Evolutionary conservation across 2,329 filamentous ascomycete species (phyloP), one percentile per base, ranked within the genome.

Genomic region (Monosporascus sp.): DNA sequence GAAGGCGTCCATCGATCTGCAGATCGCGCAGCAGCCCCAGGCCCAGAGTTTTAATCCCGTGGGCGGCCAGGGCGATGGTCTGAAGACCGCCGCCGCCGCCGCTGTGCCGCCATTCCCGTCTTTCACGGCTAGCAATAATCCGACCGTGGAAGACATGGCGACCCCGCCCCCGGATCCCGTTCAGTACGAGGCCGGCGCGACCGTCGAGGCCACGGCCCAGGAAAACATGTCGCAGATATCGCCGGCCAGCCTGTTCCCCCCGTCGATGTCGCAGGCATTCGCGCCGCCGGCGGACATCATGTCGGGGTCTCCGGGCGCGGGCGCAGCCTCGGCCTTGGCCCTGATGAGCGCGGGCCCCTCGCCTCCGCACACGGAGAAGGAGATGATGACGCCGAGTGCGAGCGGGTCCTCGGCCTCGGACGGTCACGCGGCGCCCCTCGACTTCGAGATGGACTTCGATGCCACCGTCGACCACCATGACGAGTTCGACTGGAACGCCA

Each of bases 1-100:
- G 57, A 95, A 96, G 73, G 90, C 90, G 8, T 85, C 89, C 52
- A 91, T 94, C 57, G 84, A 89, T 52, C 76, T 90, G 39, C 81
- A 72, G 49, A 59, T 60, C 11, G 60, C 62, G 15, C 67, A 70
- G 46, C 41, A 25, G 17, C 53, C 36, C 17, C 58, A 59, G 48
- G 49, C 45, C 22, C 51, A 44, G 11, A n/a, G 11, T 8, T 38
- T 31, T 18, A 22, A 20, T 15, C 6, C 38, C 11, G 38, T 14
- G 11, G 31, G 31, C 31, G 31, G 9, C 38, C 17, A n/a, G 38
- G 20, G 20, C 14, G 41, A 20, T 46, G 7, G 24, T 8, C 42
- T 3, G 2, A 70, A 65, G 47, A 61, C 67, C 17, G 62, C 65
- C 5, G 67, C 65, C 15, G 62, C 67, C 20, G 64, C 65, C n/a